Base-by-base conservation (phyloP, 495 filamentous ascomycete species). In the Penicillium pancosmium region DNA sequence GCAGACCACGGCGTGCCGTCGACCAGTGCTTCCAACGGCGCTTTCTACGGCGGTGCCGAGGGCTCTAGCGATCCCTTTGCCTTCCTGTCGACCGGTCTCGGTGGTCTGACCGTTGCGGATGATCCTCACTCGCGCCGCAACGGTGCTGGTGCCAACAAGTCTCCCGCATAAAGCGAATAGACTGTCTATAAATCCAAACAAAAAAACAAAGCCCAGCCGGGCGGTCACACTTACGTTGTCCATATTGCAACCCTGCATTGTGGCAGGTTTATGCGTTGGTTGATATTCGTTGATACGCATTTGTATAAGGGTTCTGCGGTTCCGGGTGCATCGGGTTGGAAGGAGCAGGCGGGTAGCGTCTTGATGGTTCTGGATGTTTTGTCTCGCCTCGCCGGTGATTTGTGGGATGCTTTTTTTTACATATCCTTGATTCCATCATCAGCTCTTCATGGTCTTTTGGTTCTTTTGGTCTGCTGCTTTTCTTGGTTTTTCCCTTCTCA, bases 51-150 rank as follows among this genome's bases (percentile, higher is more conserved):
- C 35, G 36, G 36, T 40, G 75, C 85, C 71, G 72, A 90, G 59
- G 81, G 79, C 5, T 83, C 88, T 52, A 86, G 79, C 55, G 92
- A 95, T 63, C 92, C 92, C 12, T 96, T 97, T 67, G 89, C 91
- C 33, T 97, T 96, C 79, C 84, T 97, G 55, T 91, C 90, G 8
- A 80, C 86, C 1, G 91, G 91, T 7, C 85, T 97, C 15, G 88
- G 90, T 49, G 85, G 88, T 40, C 77, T 97, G 55, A 88, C 88
- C 11, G 90, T 97, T 69, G 87, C 86, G 62, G 90, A 93, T 64
- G 88, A 92, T 65, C 62, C 70, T 36, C 90, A 91, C 66, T 84
- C 86, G 64, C 85, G 91, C 55, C 89, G 92, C 63, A 94, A 95
- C 65, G 91, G 90, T 43, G 72, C 74, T 38, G 73, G 72, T 55